Percentiles rank a stretch among this genome's conserved stretches.
Evolutionary conservation across 306 rosid genomes (phyloP).

Genomic region (Cicer arietinum): DNA sequence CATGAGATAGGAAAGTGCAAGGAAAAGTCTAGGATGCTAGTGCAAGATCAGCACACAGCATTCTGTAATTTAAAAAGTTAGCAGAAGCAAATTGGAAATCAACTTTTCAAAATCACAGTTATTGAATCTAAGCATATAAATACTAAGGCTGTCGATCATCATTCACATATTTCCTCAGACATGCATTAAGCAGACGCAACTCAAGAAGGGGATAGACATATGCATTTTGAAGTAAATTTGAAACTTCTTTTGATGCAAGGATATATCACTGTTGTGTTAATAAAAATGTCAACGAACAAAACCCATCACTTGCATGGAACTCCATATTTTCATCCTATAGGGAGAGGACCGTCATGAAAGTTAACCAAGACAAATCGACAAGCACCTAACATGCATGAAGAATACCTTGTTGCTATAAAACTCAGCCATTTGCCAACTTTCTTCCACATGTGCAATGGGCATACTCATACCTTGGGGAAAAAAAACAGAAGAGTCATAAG

Average conservation of each 20-base stretch:
- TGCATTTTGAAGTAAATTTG: conserved; percentile 10
- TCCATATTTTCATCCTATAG: conserved; percentile 30
- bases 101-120: conserved; percentile 29
- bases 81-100: conserved; percentile 15
- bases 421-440: conserved; percentile 99
- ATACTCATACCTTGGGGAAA: conserved; percentile 81
- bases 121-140: conserved; percentile 13
- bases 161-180: conserved; percentile 37
- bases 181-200: background rate
- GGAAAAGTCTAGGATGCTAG: conserved; percentile 26
- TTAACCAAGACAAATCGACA: conserved; percentile 33
- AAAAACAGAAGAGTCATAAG: conserved; percentile 48
- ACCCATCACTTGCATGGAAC: conserved; percentile 12
- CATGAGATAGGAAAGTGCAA: conserved; percentile 17
- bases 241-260: conserved; percentile 8
- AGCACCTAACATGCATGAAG: conserved; percentile 34
- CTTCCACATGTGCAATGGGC: conserved; percentile 99
- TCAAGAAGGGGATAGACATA: conserved; percentile 11
- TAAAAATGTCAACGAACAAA: conserved; percentile 24
- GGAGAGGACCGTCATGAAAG: conserved; percentile 20
- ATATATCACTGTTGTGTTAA: conserved; percentile 14
- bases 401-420: conserved; percentile 96
- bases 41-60: conserved; percentile 10
- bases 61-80: conserved; percentile 10
- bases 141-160: conserved; percentile 29